These are phyloP conservation scores for Omphalotus guepiniiformis DNA, from an alignment of 768 basidiomycete genomes.

Conservation along the genomic window DNA sequence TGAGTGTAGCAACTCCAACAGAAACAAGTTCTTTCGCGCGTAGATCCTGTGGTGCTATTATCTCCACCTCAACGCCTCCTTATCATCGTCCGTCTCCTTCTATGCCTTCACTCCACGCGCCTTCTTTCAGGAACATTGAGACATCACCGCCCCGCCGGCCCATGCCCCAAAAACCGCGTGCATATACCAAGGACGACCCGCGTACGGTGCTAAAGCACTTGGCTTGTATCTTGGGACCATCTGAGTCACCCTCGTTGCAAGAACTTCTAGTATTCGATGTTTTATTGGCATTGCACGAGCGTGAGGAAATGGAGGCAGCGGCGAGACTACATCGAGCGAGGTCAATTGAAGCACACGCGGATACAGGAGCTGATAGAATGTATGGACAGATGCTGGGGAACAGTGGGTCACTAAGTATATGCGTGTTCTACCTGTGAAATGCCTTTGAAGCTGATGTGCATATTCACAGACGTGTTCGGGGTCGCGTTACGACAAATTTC, in stretches of 20 bases:
- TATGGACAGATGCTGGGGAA: slow-evolving; percentile 9
- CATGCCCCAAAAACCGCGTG: neutral
- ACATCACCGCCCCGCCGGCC: neutral
- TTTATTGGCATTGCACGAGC: slow-evolving; percentile 21
- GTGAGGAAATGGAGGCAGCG: slow-evolving; percentile 22
- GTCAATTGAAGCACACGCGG: neutral
- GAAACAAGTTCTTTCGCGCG: neutral
- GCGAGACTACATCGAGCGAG: slow-evolving; percentile 7
- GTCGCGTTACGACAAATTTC: slow-evolving; percentile 30
- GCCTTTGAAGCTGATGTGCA: neutral
- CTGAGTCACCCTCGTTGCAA: neutral
- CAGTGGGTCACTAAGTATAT: slow-evolving; percentile 11
- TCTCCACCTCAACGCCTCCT: neutral
- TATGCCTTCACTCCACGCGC: neutral
- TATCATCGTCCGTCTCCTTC: neutral
- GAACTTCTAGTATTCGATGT: slow-evolving; percentile 18
- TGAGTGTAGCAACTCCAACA: neutral
- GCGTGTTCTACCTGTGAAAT: neutral
- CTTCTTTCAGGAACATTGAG: neutral
- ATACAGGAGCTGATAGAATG: slow-evolving; percentile 13
- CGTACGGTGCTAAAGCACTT: neutral
- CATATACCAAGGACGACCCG: slow-evolving; percentile 7
- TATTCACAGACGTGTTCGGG: slow-evolving; percentile 29
- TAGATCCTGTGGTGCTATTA: neutral
- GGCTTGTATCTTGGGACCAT: neutral